Evolutionary conservation across 2,329 filamentous ascomycete species (phyloP).

Genomic region (Fusarium sp.): DNA sequence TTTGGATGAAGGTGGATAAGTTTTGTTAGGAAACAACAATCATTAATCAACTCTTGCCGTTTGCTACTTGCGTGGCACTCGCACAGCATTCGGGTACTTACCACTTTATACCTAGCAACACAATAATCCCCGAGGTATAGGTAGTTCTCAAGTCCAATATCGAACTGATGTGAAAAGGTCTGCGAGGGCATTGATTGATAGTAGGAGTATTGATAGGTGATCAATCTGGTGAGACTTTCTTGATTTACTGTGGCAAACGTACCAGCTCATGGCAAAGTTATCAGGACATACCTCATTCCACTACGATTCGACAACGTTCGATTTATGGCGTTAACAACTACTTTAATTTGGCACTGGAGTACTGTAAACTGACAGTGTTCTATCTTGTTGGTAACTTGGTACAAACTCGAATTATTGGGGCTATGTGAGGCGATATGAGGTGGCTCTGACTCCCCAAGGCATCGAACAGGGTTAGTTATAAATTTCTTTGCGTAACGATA

Average conservation of each 20-base stretch:
- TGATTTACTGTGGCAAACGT: too few species aligned
- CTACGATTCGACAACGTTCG: not conserved
- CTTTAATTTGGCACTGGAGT: not conserved
- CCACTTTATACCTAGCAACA: not conserved
- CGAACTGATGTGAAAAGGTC: not conserved
- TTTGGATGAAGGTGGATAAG: not conserved
- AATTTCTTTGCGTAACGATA: too few species aligned
- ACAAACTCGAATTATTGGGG: not conserved
- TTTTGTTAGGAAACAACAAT: constrained; percentile 1
- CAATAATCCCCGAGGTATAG: not conserved
- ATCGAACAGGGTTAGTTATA: too few species aligned
- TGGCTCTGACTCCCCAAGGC: not conserved
- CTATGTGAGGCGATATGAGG: not conserved
- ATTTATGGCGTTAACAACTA: too few species aligned
- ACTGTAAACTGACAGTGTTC: not conserved
- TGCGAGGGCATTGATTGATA: too few species aligned
- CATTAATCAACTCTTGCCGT: not conserved
- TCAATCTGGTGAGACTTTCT: not conserved
- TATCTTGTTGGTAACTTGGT: not conserved
- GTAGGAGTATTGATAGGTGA: not conserved
- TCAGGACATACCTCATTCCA: not conserved
- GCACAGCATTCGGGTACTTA: constrained; percentile 13
- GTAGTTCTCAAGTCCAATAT: not conserved
- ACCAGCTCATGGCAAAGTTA: not conserved
- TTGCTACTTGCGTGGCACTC: constrained; percentile 17